Conservation (phyloP, 768 basidiomycete species). For the Fibroporia radiculosa region DNA sequence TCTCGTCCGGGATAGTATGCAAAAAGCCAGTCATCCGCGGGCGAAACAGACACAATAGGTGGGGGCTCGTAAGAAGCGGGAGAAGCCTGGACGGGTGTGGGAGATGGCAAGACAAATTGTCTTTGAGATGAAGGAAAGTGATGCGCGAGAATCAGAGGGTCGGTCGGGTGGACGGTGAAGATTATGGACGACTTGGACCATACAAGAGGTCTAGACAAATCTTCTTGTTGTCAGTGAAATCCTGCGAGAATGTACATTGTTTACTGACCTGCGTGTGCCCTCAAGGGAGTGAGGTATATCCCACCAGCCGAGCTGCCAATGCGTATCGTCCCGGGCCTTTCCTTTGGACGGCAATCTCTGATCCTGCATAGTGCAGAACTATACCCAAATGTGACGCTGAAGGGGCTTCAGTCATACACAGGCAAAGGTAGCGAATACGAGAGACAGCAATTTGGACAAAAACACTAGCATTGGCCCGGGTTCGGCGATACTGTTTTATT, state of each 20-base stretch:
- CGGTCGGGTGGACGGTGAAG: constrained; percentile 58
- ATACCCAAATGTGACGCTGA: too few species aligned
- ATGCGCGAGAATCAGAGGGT: constrained; percentile 51
- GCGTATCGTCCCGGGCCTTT: constrained; percentile 41
- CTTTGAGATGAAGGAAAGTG: constrained; percentile 68
- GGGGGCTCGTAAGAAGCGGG: constrained; percentile 52
- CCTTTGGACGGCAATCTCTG: constrained; percentile 33
- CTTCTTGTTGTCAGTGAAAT: not conserved
- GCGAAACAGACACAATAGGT: constrained; percentile 50
- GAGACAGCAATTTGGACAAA: too few species aligned
- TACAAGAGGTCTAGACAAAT: constrained; percentile 47
- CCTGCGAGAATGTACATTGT: not conserved
- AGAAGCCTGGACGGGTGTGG: constrained; percentile 38
- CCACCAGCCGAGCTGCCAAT: constrained; percentile 70
- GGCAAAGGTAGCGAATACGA: too few species aligned
- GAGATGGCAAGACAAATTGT: constrained; percentile 52
- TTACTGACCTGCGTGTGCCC: constrained; percentile 41
- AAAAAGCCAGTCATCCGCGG: constrained; percentile 58
- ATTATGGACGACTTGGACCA: constrained; percentile 68
- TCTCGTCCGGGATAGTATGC: constrained; percentile 64
- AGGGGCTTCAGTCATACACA: too few species aligned
- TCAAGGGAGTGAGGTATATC: constrained; percentile 59
- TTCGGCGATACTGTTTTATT: too few species aligned
- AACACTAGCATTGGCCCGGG: too few species aligned
- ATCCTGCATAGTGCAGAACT: too few species aligned